These are phyloP conservation scores for Termitomyces titanicus DNA, from an alignment of 768 basidiomycete genomes.

Conservation along the genomic window DNA sequence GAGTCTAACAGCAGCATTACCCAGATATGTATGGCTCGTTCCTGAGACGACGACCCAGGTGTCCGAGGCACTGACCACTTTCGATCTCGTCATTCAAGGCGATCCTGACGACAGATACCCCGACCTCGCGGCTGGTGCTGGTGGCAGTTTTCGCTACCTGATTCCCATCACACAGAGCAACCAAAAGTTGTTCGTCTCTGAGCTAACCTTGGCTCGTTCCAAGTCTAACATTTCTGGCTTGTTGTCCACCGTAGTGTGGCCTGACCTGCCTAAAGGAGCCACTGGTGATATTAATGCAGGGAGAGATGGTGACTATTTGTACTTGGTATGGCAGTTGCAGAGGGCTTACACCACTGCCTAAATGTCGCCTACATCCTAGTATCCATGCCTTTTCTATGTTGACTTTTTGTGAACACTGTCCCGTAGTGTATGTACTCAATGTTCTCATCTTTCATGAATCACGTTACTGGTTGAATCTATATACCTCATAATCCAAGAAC, in stretches of 20 bases:
- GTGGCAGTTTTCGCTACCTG: constrained; percentile 1
- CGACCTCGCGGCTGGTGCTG: constrained; percentile 4
- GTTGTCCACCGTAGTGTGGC: not conserved
- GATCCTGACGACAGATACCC: not conserved
- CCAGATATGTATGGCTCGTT: constrained; percentile 8
- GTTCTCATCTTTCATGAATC: too few relatives aligned
- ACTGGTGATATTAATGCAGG: constrained; percentile 1
- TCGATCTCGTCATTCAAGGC: constrained; percentile 1
- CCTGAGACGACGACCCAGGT: constrained; percentile 1
- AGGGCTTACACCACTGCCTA: not conserved
- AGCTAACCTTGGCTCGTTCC: not conserved
- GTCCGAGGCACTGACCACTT: not conserved
- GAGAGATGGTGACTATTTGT: not conserved
- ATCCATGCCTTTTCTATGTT: not conserved
- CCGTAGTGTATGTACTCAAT: too few relatives aligned
- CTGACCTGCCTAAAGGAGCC: not conserved
- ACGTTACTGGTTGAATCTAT: too few relatives aligned
- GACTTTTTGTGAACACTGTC: not conserved
- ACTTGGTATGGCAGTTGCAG: not conserved
- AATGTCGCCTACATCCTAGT: not conserved
- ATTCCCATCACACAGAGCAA: not conserved
- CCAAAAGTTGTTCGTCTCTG: constrained; percentile 1
- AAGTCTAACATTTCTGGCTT: too few relatives aligned
- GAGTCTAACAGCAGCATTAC: not conserved
- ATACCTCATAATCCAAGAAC: too few relatives aligned